Base-by-base conservation (phyloP, 257 asterid genomes). In the Scutellaria baicalensis region DNA sequence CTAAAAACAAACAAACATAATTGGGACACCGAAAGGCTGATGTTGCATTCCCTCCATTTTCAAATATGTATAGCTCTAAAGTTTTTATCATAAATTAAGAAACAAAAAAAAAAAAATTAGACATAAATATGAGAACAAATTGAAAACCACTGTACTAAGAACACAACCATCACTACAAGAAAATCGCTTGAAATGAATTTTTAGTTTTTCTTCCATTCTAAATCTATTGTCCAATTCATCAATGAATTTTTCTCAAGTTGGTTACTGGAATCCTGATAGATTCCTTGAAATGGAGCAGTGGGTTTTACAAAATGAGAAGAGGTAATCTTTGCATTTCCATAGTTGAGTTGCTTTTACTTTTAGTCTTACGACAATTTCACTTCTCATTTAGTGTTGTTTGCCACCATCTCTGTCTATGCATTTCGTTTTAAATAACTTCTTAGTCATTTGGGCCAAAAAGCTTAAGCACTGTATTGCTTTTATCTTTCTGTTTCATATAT, bases 281-380 rank as follows among this genome's bases (percentile, higher is more conserved):
- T 71, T 77, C 68, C 78, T 79, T 43, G 96, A 87, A 81, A 85
- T 93, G 97, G 82, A 77, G 87, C 89, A 82, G 64, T 91, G 97
- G 92, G 85, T 89, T 71, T 75, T 82, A 60, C 82, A 55, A 60
- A 81, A 79, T 71, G 68, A 10, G 33, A 54, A 78, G 58, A 87
- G 96, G 97, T 90, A 85, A 65, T 61, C 9, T 21, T 48, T 62
- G 2, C 62, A 6, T 39, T 62, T 58, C 35, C 31, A 18, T 7
- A 35, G 18, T 43, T 36, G 38, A 60, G 47, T 63, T 69, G 56
- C 57, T 21, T 45, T 45, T 18, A 16, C 16, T 69, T 48, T 35
- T 14, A 35, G 48, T 36, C 14, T 58, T 27, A 8, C 68, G 57
- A 5, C n/a, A 9, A 6, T 8, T 68, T 11, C 62, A 51, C 42